Base-by-base conservation (phyloP, 306 rosid genomes). In the Betula pendula region DNA sequence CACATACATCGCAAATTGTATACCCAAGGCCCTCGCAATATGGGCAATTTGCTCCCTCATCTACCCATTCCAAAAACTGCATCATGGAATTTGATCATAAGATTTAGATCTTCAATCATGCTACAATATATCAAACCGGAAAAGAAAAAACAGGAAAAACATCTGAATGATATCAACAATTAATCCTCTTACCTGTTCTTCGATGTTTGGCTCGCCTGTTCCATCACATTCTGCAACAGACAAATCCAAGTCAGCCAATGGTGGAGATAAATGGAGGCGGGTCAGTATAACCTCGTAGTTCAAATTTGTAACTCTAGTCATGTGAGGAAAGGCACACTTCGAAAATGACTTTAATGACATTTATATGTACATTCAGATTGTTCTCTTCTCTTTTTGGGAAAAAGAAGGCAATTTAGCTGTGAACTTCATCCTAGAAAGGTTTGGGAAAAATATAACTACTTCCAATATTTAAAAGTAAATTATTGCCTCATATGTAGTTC, bases 1-100 rank as follows among this genome's bases (percentile, higher is more conserved):
- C 85, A 66, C 98, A 95, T 22, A 82, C 48, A 76, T 95, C 97
- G 62, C 97, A 90, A 47, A 75, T 40, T 33, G 80, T 83, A 75
- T 83, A 89, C 42, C 97, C 97, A 52, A 68, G 81, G 75, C 99
- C 99, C 49, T 89, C 96, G 85, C 97, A 92, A 44, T 95, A 95
- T 35, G 97, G 94, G 79, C 99, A 95, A 29, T 86, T 87, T 22
- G 88, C 59, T 76, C 68, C 93, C 80, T 95, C 94, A 1, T 66
- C 92, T 74, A 92, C 81, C 98, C 93, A 95, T 81, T 95, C 98
- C 90, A 90, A 10, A 88, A 95, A 95, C 99, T 95, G 96, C 88
- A 83, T 29, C 15, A 77, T 47, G 67, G 50, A 84, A 75, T 58
- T 52, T 31, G 55, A 9, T 43, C 24, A 68, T 81, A 43, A 81